A percentile compares a stretch with the other conserved stretches of the same genome.
These are phyloP conservation scores for Coniochaeta sp. DNA, from an alignment of 2,329 filamentous ascomycete genomes.

Conservation along the genomic window DNA sequence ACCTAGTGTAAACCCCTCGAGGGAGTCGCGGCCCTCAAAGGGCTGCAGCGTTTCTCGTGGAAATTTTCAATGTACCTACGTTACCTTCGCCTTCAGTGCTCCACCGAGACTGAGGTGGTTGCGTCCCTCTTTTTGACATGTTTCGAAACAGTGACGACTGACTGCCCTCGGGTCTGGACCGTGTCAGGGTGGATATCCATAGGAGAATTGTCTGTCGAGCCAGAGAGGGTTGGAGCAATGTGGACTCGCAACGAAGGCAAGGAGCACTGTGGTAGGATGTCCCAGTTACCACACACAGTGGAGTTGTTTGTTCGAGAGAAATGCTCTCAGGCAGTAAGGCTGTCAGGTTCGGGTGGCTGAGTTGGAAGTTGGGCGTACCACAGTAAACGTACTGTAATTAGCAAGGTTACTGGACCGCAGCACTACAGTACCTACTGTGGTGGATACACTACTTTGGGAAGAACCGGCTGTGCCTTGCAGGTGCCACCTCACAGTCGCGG, in stretches of 20 bases:
- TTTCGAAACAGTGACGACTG: not conserved
- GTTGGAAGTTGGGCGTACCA: not conserved
- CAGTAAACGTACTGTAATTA: too few relatives aligned
- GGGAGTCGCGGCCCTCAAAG: not conserved
- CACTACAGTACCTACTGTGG: too few relatives aligned
- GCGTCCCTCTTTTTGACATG: not conserved
- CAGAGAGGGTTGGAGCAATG: too few relatives aligned
- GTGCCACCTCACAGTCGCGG: not conserved
- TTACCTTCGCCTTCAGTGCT: not conserved
- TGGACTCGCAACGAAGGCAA: too few relatives aligned
- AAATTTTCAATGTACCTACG: not conserved
- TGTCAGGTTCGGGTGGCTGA: not conserved
- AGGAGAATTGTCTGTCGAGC: not conserved
- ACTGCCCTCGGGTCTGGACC: not conserved
- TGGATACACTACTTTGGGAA: too few relatives aligned
- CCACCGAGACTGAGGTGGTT: not conserved
- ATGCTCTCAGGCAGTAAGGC: too few relatives aligned
- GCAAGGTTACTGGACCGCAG: too few relatives aligned
- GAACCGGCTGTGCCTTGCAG: not conserved
- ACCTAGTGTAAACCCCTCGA: not conserved
- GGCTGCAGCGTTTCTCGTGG: not conserved
- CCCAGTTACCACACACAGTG: too few relatives aligned
- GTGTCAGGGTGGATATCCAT: not conserved
- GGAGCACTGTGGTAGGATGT: too few relatives aligned
- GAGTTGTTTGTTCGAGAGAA: too few relatives aligned